phyloP scores from a whole-genome alignment of 2,329 filamentous ascomycete genomes.

The Xylariaceae sp. region DNA sequence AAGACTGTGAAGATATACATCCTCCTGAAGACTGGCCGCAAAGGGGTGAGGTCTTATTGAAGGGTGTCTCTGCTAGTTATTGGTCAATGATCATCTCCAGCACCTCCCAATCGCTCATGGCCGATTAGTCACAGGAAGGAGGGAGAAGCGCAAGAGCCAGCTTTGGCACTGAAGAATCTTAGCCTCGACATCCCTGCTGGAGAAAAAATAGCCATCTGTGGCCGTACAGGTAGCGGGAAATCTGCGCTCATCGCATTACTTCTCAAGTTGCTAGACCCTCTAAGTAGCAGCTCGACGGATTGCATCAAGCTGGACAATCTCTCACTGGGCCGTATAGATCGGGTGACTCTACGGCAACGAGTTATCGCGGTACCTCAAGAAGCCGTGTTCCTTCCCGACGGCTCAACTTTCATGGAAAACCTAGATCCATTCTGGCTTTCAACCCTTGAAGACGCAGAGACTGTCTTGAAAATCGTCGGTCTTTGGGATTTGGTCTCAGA shows the following conservation, averaged over 20 bases:
- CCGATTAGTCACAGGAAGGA: conserved; percentile 7
- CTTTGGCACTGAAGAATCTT: conserved; percentile 23
- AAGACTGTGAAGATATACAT: conserved; percentile 21
- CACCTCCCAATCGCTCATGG: background rate
- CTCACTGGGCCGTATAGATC: conserved; percentile 29
- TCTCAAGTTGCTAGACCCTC: conserved; percentile 37
- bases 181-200: conserved; percentile 1
- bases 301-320: conserved; percentile 34
- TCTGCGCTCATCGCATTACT: conserved; percentile 38
- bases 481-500: conserved; percentile 23
- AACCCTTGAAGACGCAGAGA: conserved; percentile 17
- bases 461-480: conserved; percentile 22
- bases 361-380: conserved; percentile 43
- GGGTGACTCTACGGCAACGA: conserved; percentile 33
- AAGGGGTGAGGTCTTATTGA: conserved; percentile 22
- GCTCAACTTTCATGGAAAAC: conserved; percentile 31
- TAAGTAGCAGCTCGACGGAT: conserved; percentile 14
- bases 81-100: conserved; percentile 11
- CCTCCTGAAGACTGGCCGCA: conserved; percentile 29
- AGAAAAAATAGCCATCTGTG: conserved; percentile 11
- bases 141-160: conserved; percentile 2
- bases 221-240: conserved; percentile 36
- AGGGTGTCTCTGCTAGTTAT: conserved; percentile 28
- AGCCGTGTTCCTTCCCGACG: conserved; percentile 38
- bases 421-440: conserved; percentile 29